Conservation (phyloP, 495 filamentous ascomycete genomes). For the Penicillium paradoxum region DNA sequence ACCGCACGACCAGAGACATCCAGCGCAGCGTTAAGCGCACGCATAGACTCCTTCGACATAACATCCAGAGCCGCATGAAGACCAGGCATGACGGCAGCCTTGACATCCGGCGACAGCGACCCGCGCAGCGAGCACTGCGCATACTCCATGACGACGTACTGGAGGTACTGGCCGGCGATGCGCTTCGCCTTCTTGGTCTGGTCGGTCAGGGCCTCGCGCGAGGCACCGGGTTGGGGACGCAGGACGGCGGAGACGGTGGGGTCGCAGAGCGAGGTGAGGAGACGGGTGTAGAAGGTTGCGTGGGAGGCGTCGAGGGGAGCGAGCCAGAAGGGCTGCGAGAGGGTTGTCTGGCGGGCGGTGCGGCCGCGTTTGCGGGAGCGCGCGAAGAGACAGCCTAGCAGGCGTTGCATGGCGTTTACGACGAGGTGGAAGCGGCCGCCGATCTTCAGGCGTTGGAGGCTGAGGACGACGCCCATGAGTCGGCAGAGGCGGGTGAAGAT, state of each 20-base stretch:
- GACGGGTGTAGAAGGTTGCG: slow-evolving; percentile 60
- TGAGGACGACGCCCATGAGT: slow-evolving; percentile 50
- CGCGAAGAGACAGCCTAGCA: slow-evolving; percentile 61
- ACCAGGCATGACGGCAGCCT: slow-evolving; percentile 65
- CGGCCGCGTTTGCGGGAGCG: slow-evolving; percentile 44
- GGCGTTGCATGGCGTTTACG: slow-evolving; percentile 54
- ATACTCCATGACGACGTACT: slow-evolving; percentile 67
- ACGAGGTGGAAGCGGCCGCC: slow-evolving; percentile 69
- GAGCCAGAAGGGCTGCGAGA: slow-evolving; percentile 44
- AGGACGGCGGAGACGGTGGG: slow-evolving; percentile 70
- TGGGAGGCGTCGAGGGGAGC: slow-evolving; percentile 44
- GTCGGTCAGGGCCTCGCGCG: slow-evolving; percentile 57
- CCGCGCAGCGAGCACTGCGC: slow-evolving; percentile 58
- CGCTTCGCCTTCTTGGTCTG: slow-evolving; percentile 70
- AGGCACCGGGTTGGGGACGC: slow-evolving; percentile 33
- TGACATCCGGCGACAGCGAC: slow-evolving; percentile 52
- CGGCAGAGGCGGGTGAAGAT: slow-evolving; percentile 60
- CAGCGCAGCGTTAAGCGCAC: slow-evolving; percentile 62
- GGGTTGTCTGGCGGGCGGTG: slow-evolving; percentile 26
- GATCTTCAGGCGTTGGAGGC: slow-evolving; percentile 59
- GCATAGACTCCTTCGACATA: slow-evolving; percentile 58
- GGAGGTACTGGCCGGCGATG: slow-evolving; percentile 70
- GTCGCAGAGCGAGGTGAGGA: slow-evolving; percentile 73
- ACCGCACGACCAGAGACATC: slow-evolving; percentile 64
- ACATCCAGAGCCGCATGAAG: slow-evolving; percentile 67